phyloP scores from a whole-genome alignment of 2,329 filamentous ascomycete species.

The Amauroascus verrucosus region DNA sequence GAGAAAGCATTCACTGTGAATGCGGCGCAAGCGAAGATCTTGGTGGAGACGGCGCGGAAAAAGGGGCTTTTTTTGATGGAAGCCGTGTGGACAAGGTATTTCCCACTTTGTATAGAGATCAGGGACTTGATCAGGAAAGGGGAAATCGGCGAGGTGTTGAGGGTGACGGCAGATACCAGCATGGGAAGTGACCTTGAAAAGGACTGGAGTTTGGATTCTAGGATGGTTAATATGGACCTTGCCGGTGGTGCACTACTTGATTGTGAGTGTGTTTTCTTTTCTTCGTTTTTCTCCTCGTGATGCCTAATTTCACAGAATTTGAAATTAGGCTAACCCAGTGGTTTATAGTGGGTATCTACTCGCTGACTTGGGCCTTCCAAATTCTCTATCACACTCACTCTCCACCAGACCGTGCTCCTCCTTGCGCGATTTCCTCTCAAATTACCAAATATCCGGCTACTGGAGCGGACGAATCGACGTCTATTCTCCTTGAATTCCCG shows the following conservation, averaged over 20 bases:
- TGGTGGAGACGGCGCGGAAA: constrained; percentile 59
- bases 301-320: neutral
- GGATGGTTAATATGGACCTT: constrained; percentile 74
- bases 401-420: constrained; percentile 51
- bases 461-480: constrained; percentile 68
- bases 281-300: neutral
- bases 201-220: constrained; percentile 51
- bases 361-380: constrained; percentile 84
- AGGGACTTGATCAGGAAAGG: constrained; percentile 46
- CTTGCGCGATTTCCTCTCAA: constrained; percentile 53
- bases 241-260: constrained; percentile 76
- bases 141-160: constrained; percentile 48
- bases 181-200: constrained; percentile 51
- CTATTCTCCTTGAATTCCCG: constrained; percentile 67
- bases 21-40: constrained; percentile 60
- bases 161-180: constrained; percentile 51
- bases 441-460: constrained; percentile 62
- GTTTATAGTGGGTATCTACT: constrained; percentile 62
- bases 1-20: constrained; percentile 87
- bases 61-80: constrained; percentile 75
- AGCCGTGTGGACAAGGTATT: constrained; percentile 82
- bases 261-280: constrained; percentile 28
- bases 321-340: neutral
- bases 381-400: constrained; percentile 72
- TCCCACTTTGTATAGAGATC: constrained; percentile 69